phyloP scores from a whole-genome alignment of 768 basidiomycete genomes.

The Suillus subalutaceus region DNA sequence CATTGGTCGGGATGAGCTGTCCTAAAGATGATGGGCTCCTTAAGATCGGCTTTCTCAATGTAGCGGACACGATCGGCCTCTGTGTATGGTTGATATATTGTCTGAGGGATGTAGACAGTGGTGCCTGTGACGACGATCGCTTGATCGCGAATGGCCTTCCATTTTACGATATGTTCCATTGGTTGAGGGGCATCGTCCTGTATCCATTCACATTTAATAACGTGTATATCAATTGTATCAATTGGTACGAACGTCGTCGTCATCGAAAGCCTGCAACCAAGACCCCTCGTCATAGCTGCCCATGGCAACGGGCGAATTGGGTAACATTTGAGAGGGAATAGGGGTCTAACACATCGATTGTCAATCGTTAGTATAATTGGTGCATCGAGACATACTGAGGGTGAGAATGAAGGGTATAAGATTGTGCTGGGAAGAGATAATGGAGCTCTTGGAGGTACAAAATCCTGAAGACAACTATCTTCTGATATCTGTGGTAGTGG shows the following conservation, averaged over 20 bases:
- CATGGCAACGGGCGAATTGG: background rate
- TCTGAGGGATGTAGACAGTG: conserved; percentile 65
- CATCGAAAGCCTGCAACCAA: background rate
- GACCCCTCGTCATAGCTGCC: background rate
- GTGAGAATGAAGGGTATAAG: background rate
- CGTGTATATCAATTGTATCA: too few relatives aligned
- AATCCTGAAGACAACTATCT: too few relatives aligned
- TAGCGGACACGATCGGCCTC: conserved; percentile 77
- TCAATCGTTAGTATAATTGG: background rate
- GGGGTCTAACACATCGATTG: background rate
- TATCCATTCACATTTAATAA: background rate
- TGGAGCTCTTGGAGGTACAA: background rate
- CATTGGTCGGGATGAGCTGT: conserved; percentile 53
- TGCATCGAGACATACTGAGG: background rate
- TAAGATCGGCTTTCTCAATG: conserved; percentile 67
- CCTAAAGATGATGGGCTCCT: conserved; percentile 66
- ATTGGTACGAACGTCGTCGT: background rate
- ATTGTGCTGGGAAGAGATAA: background rate
- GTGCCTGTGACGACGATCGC: conserved; percentile 30
- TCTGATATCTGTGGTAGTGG: too few relatives aligned
- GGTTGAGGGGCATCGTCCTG: conserved; percentile 27
- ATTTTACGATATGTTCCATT: conserved; percentile 29
- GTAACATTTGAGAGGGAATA: background rate
- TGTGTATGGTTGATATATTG: conserved; percentile 75
- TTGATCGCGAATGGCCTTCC: conserved; percentile 24